A percentile compares a stretch with the other conserved stretches of the same genome.
Evolutionary conservation across 805 yeast genomes (phyloP).

Genomic region (Ascoidea rubescens): DNA sequence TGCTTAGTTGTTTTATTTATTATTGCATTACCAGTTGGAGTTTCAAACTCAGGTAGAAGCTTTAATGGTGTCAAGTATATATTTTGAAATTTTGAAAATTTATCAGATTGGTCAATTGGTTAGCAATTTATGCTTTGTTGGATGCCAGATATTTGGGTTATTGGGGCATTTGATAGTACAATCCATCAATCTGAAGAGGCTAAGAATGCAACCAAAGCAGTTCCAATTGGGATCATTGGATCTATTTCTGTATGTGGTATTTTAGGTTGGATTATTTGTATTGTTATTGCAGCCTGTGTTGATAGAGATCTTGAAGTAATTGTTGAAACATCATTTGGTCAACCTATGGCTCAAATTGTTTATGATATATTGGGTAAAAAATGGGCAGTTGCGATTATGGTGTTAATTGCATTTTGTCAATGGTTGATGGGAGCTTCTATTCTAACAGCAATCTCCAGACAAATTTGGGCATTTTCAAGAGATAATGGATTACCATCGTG

Average conservation of each 20-base stretch:
- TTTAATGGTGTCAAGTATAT: conserved; percentile 39
- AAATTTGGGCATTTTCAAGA: conserved; percentile 63
- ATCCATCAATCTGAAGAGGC: conserved; percentile 68
- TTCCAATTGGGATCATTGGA: conserved; percentile 51
- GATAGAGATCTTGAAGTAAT: conserved; percentile 28
- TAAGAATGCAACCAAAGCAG: conserved; percentile 42
- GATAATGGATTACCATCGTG: conserved; percentile 62
- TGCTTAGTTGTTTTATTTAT: conserved; percentile 37
- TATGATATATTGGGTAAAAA: conserved; percentile 46
- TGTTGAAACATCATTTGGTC: conserved; percentile 34
- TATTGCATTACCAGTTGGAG: conserved; percentile 55
- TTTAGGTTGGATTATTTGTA: conserved; percentile 44
- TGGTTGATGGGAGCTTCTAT: conserved; percentile 53
- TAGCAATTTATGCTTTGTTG: conserved; percentile 38
- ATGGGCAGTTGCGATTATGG: conserved; percentile 55
- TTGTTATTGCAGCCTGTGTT: conserved; percentile 42
- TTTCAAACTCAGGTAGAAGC: conserved; percentile 19
- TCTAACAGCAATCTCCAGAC: conserved; percentile 49
- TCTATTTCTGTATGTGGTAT: conserved; percentile 44
- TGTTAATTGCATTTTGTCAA: conserved; percentile 43
- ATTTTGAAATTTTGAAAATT: conserved; percentile 37
- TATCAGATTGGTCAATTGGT: conserved; percentile 43
- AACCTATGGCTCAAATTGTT: conserved; percentile 53
- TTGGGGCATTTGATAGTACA: conserved; percentile 60
- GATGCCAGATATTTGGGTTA: conserved; percentile 66